Conservation (phyloP, 2,329 filamentous ascomycete species). For the Paracoccidioides lutzii region DNA sequence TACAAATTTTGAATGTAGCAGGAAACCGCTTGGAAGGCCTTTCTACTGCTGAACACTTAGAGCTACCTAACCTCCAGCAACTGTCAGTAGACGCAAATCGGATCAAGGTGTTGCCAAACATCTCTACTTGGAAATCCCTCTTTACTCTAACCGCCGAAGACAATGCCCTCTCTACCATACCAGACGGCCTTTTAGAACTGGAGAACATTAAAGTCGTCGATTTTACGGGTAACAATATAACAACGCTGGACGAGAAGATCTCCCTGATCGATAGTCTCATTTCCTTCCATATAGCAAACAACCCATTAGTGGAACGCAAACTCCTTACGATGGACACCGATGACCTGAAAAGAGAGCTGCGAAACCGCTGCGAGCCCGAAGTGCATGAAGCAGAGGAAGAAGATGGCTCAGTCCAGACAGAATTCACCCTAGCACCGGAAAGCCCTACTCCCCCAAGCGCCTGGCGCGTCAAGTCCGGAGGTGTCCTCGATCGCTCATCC, state of each 20-base stretch:
- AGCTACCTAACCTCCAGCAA: constrained; percentile 58
- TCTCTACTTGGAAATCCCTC: constrained; percentile 61
- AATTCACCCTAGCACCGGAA: constrained; percentile 35
- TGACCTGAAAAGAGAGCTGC: constrained; percentile 64
- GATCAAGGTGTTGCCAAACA: constrained; percentile 56
- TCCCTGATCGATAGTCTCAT: constrained; percentile 66
- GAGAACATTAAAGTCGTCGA: constrained; percentile 61
- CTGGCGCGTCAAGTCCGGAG: constrained; percentile 28
- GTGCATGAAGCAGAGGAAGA: constrained; percentile 26
- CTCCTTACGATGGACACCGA: constrained; percentile 68
- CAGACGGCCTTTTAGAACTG: constrained; percentile 58
- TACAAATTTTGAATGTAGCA: constrained; percentile 68
- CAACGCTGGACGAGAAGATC: constrained; percentile 60
- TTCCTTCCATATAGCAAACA: constrained; percentile 69
- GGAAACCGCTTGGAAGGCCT: constrained; percentile 55
- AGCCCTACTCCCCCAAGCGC: constrained; percentile 19
- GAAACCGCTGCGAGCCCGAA: constrained; percentile 47
- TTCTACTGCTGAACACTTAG: constrained; percentile 38
- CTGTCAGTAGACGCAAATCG: constrained; percentile 72
- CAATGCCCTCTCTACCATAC: constrained; percentile 66
- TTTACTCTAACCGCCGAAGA: constrained; percentile 65
- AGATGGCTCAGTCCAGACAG: constrained; percentile 28
- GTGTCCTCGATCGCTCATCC: constrained; percentile 55
- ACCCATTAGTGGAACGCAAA: constrained; percentile 79
- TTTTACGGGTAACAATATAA: constrained; percentile 74